These are phyloP conservation scores for Tillandsia fasciculata DNA, from an alignment of 176 grass and related monocot species.

Conservation along the genomic window DNA sequence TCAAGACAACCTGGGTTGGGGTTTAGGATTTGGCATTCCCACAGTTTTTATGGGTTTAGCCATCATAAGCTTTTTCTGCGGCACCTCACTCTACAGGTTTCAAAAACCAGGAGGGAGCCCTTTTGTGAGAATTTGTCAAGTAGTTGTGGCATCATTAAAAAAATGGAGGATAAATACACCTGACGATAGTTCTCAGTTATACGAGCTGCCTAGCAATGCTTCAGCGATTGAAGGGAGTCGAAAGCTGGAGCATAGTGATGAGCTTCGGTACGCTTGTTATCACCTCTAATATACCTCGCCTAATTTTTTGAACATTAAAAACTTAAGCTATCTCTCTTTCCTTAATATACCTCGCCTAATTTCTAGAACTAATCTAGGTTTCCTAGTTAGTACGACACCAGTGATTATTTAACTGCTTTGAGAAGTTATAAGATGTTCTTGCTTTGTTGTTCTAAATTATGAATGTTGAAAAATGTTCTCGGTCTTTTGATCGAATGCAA, in stretches of 20 bases:
- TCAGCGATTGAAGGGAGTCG: constrained; percentile 84
- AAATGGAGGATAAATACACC: constrained; percentile 55
- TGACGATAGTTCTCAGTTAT: constrained; percentile 45
- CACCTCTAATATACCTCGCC: not conserved
- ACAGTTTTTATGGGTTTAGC: constrained; percentile 83
- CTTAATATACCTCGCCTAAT: too few relatives aligned
- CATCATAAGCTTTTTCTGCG: constrained; percentile 77
- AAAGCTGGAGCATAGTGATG: constrained; percentile 66
- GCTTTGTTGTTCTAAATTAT: not conserved
- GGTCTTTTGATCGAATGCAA: not conserved
- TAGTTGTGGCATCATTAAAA: constrained; percentile 54
- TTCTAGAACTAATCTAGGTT: not conserved
- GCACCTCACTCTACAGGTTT: constrained; percentile 71
- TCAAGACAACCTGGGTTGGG: constrained; percentile 92
- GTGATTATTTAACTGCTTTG: not conserved
- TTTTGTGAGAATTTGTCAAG: constrained; percentile 62
- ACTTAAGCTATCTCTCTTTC: not conserved
- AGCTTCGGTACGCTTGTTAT: constrained; percentile 39
- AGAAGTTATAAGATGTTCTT: not conserved
- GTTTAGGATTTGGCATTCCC: constrained; percentile 69
- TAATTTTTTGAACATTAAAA: not conserved
- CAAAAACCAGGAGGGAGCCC: constrained; percentile 92
- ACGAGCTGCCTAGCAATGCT: constrained; percentile 53
- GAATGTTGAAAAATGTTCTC: not conserved
- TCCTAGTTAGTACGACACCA: not conserved